Percentiles rank a stretch among this genome's conserved stretches.
These are phyloP conservation scores for Exsudoporus frostii DNA, from an alignment of 768 basidiomycete species.

Conservation along the genomic window DNA sequence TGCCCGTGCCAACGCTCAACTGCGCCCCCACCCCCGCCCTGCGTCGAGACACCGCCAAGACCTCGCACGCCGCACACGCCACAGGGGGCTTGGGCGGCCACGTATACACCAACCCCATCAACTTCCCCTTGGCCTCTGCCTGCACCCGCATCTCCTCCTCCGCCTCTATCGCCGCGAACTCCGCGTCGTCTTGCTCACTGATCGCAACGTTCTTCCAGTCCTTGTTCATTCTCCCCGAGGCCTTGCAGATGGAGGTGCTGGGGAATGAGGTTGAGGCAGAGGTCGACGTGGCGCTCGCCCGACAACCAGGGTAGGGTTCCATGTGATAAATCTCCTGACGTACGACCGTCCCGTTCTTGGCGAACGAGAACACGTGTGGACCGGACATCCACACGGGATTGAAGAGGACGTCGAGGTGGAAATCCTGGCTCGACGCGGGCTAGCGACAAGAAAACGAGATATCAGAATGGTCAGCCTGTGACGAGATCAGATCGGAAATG, in stretches of 20 bases:
- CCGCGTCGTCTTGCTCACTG: conserved; percentile 26
- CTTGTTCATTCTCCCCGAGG: conserved; percentile 8
- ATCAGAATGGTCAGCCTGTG: neutral
- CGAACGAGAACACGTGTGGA: conserved; percentile 21
- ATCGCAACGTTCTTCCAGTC: conserved; percentile 30
- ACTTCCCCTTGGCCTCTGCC: neutral
- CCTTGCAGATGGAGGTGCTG: neutral
- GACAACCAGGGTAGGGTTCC: neutral
- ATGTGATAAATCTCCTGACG: neutral
- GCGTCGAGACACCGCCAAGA: neutral
- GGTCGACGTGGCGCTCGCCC: neutral
- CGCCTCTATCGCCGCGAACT: conserved; percentile 6
- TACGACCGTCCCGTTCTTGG: conserved; percentile 19
- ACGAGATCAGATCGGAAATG: neutral
- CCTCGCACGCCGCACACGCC: conserved; percentile 7
- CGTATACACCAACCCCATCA: conserved; percentile 10
- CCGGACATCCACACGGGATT: conserved; percentile 35
- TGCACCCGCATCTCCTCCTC: neutral
- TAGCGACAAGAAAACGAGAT: neutral
- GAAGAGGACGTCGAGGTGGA: conserved; percentile 50
- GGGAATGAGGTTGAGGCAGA: too few species aligned
- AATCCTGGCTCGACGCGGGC: conserved; percentile 31
- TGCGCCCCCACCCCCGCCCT: neutral
- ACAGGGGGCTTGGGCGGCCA: conserved; percentile 23
- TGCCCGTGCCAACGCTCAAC: neutral